These are phyloP conservation scores for Calonectria honghensis DNA, from an alignment of 2,329 filamentous ascomycete genomes.

Conservation along the genomic window DNA sequence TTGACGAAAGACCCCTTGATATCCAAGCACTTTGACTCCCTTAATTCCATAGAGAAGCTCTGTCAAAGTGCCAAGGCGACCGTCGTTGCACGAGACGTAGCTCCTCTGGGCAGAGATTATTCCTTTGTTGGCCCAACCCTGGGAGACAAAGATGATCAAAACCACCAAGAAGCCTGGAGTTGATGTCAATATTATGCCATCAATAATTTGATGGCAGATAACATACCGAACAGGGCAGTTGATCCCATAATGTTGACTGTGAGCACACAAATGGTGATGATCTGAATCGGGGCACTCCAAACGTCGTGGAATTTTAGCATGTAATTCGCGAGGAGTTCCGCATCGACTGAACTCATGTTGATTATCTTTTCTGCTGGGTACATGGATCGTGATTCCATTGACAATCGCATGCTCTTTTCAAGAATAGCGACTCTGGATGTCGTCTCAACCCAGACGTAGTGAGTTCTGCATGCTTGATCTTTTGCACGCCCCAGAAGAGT, in stretches of 20 bases:
- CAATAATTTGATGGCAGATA: too few relatives aligned
- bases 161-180: constrained; percentile 1
- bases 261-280: neutral
- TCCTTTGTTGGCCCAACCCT: constrained; percentile 10
- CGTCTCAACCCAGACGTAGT: constrained; percentile 11
- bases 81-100: constrained; percentile 7
- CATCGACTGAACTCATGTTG: constrained; percentile 7
- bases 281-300: constrained; percentile 16
- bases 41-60: constrained; percentile 13
- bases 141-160: constrained; percentile 1
- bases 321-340: constrained; percentile 3
- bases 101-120: constrained; percentile 12
- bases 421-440: neutral
- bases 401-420: constrained; percentile 4
- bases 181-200: neutral
- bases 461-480: constrained; percentile 12
- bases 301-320: constrained; percentile 17
- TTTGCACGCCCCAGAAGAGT: constrained; percentile 2
- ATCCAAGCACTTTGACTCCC: constrained; percentile 4
- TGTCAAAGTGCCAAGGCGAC: neutral
- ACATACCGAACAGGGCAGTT: constrained; percentile 4
- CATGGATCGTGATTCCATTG: neutral
- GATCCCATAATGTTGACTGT: constrained; percentile 4
- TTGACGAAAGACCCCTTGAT: constrained; percentile 2
- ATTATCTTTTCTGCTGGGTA: constrained; percentile 1